Conservation (phyloP, 2,329 filamentous ascomycete genomes). For the Fusarium nelsonii region DNA sequence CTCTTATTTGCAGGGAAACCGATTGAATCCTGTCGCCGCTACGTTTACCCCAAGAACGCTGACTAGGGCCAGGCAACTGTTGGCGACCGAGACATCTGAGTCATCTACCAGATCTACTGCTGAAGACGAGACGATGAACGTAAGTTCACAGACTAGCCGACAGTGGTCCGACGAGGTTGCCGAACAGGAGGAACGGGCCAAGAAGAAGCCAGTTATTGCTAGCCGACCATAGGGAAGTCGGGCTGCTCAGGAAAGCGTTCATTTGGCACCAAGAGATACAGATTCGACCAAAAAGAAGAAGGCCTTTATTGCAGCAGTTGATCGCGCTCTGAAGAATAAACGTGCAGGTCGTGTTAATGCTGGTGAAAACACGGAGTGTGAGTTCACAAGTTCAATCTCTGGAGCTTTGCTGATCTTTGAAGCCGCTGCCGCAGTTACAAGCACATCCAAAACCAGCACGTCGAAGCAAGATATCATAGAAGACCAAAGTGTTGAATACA, state of each 20-base stretch:
- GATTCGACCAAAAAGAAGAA: slow-evolving; percentile 30
- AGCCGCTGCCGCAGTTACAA: slow-evolving; percentile 39
- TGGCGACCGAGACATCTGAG: slow-evolving; percentile 28
- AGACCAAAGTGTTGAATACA: slow-evolving; percentile 43
- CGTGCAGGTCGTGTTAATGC: not conserved
- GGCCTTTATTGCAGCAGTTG: slow-evolving; percentile 41
- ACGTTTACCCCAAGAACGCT: slow-evolving; percentile 64
- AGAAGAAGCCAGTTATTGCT: slow-evolving; percentile 1
- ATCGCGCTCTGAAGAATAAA: slow-evolving; percentile 36
- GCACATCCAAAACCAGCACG: slow-evolving; percentile 37
- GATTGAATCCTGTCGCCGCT: slow-evolving; percentile 67
- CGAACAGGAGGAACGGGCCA: slow-evolving; percentile 40
- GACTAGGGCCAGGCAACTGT: slow-evolving; percentile 31
- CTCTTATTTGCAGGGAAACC: slow-evolving; percentile 61
- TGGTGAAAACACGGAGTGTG: slow-evolving; percentile 26
- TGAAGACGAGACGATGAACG: slow-evolving; percentile 10
- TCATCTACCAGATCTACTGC: slow-evolving; percentile 24
- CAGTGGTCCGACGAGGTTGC: slow-evolving; percentile 51
- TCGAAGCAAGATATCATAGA: slow-evolving; percentile 34
- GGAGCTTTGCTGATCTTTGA: slow-evolving; percentile 23
- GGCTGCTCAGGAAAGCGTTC: not conserved
- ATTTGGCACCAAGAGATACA: not conserved
- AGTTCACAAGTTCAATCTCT: slow-evolving; percentile 9
- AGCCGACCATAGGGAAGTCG: slow-evolving; percentile 25
- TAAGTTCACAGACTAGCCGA: slow-evolving; percentile 35